These are phyloP conservation scores for Pestalotiopsis sp. DNA, from an alignment of 2,329 filamentous ascomycete genomes.

Conservation along the genomic window DNA sequence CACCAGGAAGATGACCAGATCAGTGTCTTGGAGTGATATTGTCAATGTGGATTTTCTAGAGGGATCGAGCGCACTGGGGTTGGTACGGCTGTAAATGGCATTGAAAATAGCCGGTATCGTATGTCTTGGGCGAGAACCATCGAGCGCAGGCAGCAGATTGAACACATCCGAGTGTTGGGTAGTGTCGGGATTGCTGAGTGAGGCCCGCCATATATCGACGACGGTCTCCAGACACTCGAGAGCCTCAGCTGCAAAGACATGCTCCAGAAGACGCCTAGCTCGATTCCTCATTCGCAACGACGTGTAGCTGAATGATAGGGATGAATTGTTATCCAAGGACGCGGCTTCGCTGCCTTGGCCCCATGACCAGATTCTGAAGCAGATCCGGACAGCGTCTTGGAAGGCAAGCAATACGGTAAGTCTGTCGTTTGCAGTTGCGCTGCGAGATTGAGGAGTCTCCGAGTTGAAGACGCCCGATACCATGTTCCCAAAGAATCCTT, in stretches of 20 bases:
- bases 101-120: conserved; percentile 95
- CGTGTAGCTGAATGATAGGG: conserved; percentile 86
- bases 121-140: conserved; percentile 87
- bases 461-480: conserved; percentile 87
- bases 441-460: conserved; percentile 76
- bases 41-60: conserved; percentile 86
- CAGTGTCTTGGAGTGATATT: conserved; percentile 78
- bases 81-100: conserved; percentile 92
- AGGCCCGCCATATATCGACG: conserved; percentile 77
- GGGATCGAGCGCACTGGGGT: conserved; percentile 77
- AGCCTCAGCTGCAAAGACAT: conserved; percentile 89
- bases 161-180: conserved; percentile 69
- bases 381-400: conserved; percentile 91
- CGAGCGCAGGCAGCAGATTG: conserved; percentile 85
- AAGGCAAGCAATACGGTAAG: conserved; percentile 95
- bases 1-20: conserved; percentile 86
- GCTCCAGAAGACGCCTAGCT: conserved; percentile 84
- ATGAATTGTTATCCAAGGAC: conserved; percentile 66
- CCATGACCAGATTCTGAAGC: conserved; percentile 96
- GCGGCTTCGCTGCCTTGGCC: conserved; percentile 64
- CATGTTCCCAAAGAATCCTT: conserved; percentile 93
- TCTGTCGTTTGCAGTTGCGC: conserved; percentile 86
- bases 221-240: conserved; percentile 92
- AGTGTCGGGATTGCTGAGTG: conserved; percentile 45
- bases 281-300: conserved; percentile 90